phyloP scores from a whole-genome alignment of 2,329 filamentous ascomycete genomes.

The Xylariaceae sp. region DNA sequence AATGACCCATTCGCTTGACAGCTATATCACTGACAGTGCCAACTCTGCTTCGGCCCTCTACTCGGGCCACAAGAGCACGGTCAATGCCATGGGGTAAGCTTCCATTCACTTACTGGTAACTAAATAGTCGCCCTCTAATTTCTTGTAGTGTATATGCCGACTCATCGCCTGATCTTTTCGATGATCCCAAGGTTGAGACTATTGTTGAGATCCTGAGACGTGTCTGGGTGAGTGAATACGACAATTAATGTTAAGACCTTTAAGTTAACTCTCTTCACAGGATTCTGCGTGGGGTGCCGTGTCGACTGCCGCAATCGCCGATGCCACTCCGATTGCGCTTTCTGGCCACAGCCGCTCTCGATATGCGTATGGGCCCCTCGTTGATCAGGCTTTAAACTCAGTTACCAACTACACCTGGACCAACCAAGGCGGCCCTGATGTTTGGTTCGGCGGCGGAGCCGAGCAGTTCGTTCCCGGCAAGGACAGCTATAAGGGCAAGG shows the following conservation, averaged over 20 bases:
- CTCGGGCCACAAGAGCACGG: slow-evolving; percentile 81
- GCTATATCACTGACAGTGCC: slow-evolving; percentile 85
- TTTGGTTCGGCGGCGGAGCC: slow-evolving; percentile 81
- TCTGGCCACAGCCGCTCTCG: slow-evolving; percentile 75
- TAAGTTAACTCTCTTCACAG: slow-evolving; percentile 17
- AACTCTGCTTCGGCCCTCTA: slow-evolving; percentile 85
- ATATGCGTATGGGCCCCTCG: slow-evolving; percentile 70
- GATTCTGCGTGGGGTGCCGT: slow-evolving; percentile 69
- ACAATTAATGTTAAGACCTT: neutral
- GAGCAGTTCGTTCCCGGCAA: slow-evolving; percentile 76
- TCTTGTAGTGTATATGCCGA: slow-evolving; percentile 71
- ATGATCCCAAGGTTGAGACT: slow-evolving; percentile 86
- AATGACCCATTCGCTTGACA: slow-evolving; percentile 87
- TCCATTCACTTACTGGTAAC: neutral
- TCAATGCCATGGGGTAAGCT: slow-evolving; percentile 74
- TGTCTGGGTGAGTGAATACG: slow-evolving; percentile 54
- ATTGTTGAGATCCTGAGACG: slow-evolving; percentile 80
- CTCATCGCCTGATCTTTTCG: slow-evolving; percentile 73
- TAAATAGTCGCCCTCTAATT: neutral
- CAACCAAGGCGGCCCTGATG: slow-evolving; percentile 74
- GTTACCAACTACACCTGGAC: slow-evolving; percentile 84
- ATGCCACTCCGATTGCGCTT: slow-evolving; percentile 81
- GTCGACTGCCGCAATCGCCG: slow-evolving; percentile 80
- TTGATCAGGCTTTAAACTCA: slow-evolving; percentile 78
- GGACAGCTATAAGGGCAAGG: slow-evolving; percentile 69